A percentile compares a stretch with the other conserved stretches of the same genome.
phyloP scores from a whole-genome alignment of 345 rosid genomes.

The Citropsis articulata region DNA sequence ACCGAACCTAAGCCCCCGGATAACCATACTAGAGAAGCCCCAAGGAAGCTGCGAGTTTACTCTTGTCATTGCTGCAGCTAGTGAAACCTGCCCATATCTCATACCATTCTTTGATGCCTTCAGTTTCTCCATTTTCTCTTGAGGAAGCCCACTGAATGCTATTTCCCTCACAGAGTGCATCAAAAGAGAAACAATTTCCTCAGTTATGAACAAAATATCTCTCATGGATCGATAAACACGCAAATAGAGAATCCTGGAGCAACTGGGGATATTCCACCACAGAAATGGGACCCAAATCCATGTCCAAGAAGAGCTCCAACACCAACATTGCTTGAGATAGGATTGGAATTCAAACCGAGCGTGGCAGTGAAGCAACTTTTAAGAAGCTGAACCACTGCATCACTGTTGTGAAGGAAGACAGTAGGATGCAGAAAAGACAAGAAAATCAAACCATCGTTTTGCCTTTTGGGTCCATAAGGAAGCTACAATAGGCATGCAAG shows the following conservation, averaged over 20 bases:
- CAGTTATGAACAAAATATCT: conserved; percentile 66
- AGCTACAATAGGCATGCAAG: conserved; percentile 93
- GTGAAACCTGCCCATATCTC: conserved; percentile 72
- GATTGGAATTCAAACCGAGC: conserved; percentile 58
- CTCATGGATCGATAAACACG: conserved; percentile 74
- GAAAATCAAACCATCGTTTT: conserved; percentile 94
- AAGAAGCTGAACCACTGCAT: conserved; percentile 87
- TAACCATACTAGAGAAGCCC: conserved; percentile 85
- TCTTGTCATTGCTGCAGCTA: conserved; percentile 68
- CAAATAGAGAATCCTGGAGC: conserved; percentile 89
- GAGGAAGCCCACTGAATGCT: conserved; percentile 49
- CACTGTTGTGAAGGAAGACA: conserved; percentile 81
- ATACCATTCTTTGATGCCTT: conserved; percentile 57
- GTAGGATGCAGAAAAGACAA: conserved; percentile 93
- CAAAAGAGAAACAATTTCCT: conserved; percentile 72
- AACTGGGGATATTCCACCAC: conserved; percentile 82
- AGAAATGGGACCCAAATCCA: conserved; percentile 86
- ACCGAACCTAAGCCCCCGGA: conserved; percentile 75
- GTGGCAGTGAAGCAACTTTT: conserved; percentile 85
- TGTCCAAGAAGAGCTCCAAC: conserved; percentile 97
- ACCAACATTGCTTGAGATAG: conserved; percentile 64
- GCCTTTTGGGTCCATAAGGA: conserved; percentile 98
- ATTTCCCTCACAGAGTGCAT: conserved; percentile 79
- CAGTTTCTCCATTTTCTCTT: conserved; percentile 51
- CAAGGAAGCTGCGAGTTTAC: conserved; percentile 91